Percentiles rank a stretch among this genome's conserved stretches.
Conservation (phyloP, 495 filamentous ascomycete genomes). For the Xylaria cubensis region DNA sequence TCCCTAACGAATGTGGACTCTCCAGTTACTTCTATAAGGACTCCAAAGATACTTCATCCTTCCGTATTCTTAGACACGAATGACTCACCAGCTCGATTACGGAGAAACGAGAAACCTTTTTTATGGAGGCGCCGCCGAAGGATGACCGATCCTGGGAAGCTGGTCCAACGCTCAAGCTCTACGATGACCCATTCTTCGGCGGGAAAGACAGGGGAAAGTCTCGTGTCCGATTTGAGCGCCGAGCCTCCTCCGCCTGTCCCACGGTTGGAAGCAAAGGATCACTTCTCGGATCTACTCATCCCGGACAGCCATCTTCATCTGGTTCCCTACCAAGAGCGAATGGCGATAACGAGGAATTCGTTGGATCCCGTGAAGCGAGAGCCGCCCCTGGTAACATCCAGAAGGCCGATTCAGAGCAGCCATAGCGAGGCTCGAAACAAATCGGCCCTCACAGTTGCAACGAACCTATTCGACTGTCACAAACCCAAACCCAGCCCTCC, state of each 20-base stretch:
- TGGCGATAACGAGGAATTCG: not conserved
- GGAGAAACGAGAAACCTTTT: conserved; percentile 37
- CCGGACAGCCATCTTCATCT: conserved; percentile 39
- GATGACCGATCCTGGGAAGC: conserved; percentile 34
- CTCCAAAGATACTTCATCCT: not conserved
- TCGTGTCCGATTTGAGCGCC: conserved; percentile 25
- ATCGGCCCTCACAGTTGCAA: conserved; percentile 26
- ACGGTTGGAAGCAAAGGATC: conserved; percentile 25
- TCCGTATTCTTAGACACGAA: not conserved
- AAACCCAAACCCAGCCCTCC: not conserved
- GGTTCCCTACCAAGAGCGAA: conserved; percentile 26
- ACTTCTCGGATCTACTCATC: conserved; percentile 37
- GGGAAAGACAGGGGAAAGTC: conserved; percentile 15
- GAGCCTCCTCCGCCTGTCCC: not conserved
- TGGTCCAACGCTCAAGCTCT: not conserved
- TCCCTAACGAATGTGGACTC: conserved; percentile 15
- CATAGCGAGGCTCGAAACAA: conserved; percentile 20
- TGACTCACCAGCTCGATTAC: conserved; percentile 1
- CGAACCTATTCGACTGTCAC: conserved; percentile 23
- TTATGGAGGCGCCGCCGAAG: conserved; percentile 41
- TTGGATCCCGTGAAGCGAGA: not conserved
- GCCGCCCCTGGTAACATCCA: not conserved
- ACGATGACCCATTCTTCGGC: conserved; percentile 18
- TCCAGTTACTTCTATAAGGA: conserved; percentile 2
- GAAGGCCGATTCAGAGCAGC: not conserved